Conservation (phyloP, 2,329 filamentous ascomycete genomes). For the Nemania abortiva region DNA sequence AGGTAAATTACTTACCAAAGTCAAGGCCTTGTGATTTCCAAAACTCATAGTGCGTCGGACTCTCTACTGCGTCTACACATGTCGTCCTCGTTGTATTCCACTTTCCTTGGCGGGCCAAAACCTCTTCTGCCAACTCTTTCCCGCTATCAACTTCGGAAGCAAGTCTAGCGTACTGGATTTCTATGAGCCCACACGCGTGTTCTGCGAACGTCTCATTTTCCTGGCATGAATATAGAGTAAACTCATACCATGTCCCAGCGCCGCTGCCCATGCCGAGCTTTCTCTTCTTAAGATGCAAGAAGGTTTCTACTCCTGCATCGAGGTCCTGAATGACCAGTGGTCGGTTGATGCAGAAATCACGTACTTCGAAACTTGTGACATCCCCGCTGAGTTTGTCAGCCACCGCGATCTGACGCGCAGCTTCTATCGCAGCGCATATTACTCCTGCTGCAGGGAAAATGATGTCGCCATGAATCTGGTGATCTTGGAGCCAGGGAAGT, state of each 20-base stretch:
- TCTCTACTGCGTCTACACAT: conserved; percentile 11
- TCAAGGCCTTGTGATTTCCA: conserved; percentile 24
- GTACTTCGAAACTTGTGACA: conserved; percentile 16
- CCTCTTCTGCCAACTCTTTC: conserved; percentile 15
- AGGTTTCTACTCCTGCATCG: conserved; percentile 11
- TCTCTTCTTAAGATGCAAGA: conserved; percentile 21
- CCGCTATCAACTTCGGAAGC: conserved; percentile 22
- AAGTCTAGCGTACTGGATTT: conserved; percentile 18
- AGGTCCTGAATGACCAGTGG: conserved; percentile 13
- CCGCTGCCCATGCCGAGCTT: conserved; percentile 26
- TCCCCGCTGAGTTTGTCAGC: conserved; percentile 17
- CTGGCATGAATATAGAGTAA: conserved; percentile 22
- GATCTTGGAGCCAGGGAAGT: conserved; percentile 61
- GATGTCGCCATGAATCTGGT: conserved; percentile 49
- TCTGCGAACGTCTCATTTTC: conserved; percentile 12
- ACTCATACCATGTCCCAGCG: conserved; percentile 20
- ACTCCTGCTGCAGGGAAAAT: conserved; percentile 54
- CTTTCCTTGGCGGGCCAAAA: conserved; percentile 14
- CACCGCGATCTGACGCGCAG: conserved; percentile 41
- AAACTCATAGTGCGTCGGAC: conserved; percentile 12
- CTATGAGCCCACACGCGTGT: conserved; percentile 21
- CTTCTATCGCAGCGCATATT: conserved; percentile 55
- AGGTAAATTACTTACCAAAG: conserved; percentile 4
- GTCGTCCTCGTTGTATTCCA: conserved; percentile 11
- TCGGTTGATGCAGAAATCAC: conserved; percentile 25